Base-by-base conservation (phyloP, 495 filamentous ascomycete genomes). In the Apiosordaria backusii region DNA sequence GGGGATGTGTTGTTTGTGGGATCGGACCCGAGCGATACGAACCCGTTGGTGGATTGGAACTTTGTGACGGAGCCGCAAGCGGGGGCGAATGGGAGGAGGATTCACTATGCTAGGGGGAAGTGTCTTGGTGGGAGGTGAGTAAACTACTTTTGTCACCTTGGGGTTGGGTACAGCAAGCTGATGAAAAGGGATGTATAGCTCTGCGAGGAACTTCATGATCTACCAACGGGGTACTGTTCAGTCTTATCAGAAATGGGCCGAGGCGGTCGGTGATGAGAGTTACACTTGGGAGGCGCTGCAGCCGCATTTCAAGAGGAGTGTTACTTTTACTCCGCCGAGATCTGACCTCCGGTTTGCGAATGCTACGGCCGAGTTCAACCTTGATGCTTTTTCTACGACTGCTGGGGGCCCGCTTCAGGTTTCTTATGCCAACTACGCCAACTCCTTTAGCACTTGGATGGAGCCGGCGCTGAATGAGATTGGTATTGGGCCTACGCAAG, bases 241-340 rank as follows among this genome's bases (percentile, higher is more conserved):
- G 57, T 72, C 83, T 0, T 81, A 81, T 67, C 72, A 85, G 15
- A 68, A 74, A 66, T 90, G 87, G 87, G 87, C 87, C 0, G 79
- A 85, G 26, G 50, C 60, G 0, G 85, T 89, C 5, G 80, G 82
- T 50, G 87, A 89, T 67, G 58, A 79, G 1, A 81, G 76, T 61
- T 91, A 85, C 67, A 75, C 74, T 3, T 90, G 77, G 29, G 78
- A 85, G 9, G 76, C 81, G 6, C 63, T 86, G 0, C 74, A 87
- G 0, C 84, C 84, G 0, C 86, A 80, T 66, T 89, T 83, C 64
- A 73, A 87, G 65, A 83, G 82, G 55, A 83, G 79, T 57, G 62
- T 79, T 0, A 65, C 78, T 0, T 86, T 87, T 70, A 86, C 85
- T 0, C 74, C 82, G 0, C 87, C 87, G 0, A 74, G 85, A 29